phyloP scores from a whole-genome alignment of 345 rosid species.

The Aegle marmelos region DNA sequence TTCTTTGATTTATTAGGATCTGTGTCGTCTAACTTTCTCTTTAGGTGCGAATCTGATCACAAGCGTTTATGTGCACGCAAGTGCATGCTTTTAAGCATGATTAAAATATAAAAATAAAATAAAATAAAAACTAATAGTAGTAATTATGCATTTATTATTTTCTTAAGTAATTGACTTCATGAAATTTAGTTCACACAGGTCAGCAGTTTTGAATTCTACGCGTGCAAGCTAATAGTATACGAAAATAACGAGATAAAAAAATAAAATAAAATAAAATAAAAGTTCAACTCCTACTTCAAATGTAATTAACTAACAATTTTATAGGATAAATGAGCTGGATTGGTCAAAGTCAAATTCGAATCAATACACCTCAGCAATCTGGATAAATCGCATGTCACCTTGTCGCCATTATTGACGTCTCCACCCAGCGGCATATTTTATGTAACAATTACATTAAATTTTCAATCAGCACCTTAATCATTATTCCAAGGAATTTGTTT shows the following conservation, averaged over 20 bases:
- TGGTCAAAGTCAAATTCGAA: background rate
- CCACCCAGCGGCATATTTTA: background rate
- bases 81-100: no score
- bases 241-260: background rate
- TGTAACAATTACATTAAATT: background rate
- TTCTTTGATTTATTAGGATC: no score
- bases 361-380: background rate
- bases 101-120: no score
- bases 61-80: no score
- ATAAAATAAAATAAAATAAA: no score
- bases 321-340: background rate
- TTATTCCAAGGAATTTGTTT: background rate
- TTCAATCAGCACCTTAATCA: background rate
- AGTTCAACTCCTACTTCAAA: background rate
- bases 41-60: no score
- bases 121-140: no score
- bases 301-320: background rate
- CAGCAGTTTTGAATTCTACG: background rate
- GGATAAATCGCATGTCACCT: background rate
- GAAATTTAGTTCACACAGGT: no score
- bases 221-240: background rate
- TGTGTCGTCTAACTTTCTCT: no score
- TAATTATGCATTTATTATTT: background rate
- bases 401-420: background rate
- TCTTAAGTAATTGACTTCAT: no score